Evolutionary conservation across 495 filamentous ascomycete genomes (phyloP), one percentile per base, ranked within the genome.

Genomic region (Delitschia confertaspora): DNA sequence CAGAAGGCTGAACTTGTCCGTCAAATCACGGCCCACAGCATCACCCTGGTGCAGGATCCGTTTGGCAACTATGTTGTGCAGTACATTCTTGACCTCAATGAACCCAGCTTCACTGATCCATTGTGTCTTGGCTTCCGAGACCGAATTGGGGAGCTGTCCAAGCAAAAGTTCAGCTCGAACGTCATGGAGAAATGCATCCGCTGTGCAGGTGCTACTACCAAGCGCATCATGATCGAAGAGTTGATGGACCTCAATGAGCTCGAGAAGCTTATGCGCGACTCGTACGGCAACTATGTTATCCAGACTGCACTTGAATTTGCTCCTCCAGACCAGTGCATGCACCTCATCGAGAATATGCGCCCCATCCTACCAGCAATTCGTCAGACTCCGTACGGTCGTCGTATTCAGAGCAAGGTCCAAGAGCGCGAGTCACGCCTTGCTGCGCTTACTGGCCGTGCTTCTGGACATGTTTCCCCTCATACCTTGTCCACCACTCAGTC

Each of bases 11-110:
- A 83, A 65, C 70, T 98, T 40, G 85, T 98, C 48, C 67, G 73
- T 31, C 75, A 83, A 55, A 95, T 98, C 59, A 94, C 87, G 2
- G 66, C 72, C 18, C 80, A 94, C 52, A 81, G 86, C 6, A 81
- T 83, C 51, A 63, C 75, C 11, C 76, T 98, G 8, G 86, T 96
- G 10, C 87, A 94, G 59, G 93, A 98, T 62, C 89, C 91, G 0
- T 98, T 93, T 53, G 91, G 91, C 53, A 98, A 98, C 61, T 98
- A 98, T 55, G 91, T 98, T 30, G 80, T 98, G 29, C 91, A 98
- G 65, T 98, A 98, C 62, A 94, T 98, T 56, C 77, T 98, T 47
- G 91, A 98, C 61, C 75, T 95, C 27, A 80, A 79, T 43, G 86
- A 95, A 58, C 63, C 76, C 1, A 67, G 65, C 43, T 94, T 93